Evolutionary conservation across 1,139 yeast genomes (phyloP).

Genomic region (Kodamaea arcana): DNA sequence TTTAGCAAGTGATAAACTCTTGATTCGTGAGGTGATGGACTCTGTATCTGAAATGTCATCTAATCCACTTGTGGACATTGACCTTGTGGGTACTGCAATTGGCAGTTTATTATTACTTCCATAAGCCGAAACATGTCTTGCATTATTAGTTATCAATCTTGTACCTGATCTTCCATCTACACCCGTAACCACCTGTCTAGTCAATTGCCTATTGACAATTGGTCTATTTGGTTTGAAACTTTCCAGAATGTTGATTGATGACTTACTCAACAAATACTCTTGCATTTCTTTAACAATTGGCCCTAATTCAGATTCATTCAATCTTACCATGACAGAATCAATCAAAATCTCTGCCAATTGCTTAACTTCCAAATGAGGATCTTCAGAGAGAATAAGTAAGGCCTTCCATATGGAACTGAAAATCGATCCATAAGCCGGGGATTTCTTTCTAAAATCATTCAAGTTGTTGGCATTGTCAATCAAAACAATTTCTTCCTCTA

Average conservation of each 20-base stretch:
- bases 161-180: slow-evolving; percentile 27
- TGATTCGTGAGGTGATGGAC: slow-evolving; percentile 36
- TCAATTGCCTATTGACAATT: slow-evolving; percentile 26
- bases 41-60: slow-evolving; percentile 26
- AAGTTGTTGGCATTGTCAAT: slow-evolving; percentile 58
- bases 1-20: slow-evolving; percentile 38
- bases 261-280: slow-evolving; percentile 53
- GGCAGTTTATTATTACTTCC: slow-evolving; percentile 16
- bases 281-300: slow-evolving; percentile 64
- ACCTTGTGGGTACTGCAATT: too few relatives aligned
- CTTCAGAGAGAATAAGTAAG: slow-evolving; percentile 74
- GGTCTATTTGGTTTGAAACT: slow-evolving; percentile 36
- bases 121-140: slow-evolving; percentile 33
- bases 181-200: slow-evolving; percentile 32
- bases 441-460: slow-evolving; percentile 56
- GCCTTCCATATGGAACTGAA: slow-evolving; percentile 88
- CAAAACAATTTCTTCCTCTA: slow-evolving; percentile 74
- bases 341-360: slow-evolving; percentile 70
- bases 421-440: slow-evolving; percentile 83
- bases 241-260: slow-evolving; percentile 39
- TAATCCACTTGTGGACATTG: too few relatives aligned
- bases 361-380: slow-evolving; percentile 82
- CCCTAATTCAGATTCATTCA: slow-evolving; percentile 66
- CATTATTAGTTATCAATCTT: slow-evolving; percentile 28
- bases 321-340: slow-evolving; percentile 64